Evolutionary conservation across 2,329 filamentous ascomycete genomes (phyloP).

Genomic region (Diaporthe sp.): DNA sequence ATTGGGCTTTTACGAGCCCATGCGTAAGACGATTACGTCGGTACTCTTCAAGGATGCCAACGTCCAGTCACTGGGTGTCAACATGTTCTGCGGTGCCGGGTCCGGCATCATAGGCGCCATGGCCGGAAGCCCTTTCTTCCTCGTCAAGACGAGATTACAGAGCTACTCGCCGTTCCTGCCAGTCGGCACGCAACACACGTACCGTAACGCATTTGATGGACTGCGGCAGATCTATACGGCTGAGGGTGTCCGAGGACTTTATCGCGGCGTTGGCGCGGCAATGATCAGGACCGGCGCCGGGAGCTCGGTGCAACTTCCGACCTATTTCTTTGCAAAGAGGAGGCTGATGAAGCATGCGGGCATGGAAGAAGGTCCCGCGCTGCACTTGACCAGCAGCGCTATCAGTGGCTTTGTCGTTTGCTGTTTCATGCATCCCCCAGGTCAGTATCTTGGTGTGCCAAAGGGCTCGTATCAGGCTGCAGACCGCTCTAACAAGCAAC

Average conservation of each 20-base stretch:
- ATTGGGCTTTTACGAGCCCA: constrained; percentile 96
- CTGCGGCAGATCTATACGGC: constrained; percentile 81
- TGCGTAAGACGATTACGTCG: constrained; percentile 79
- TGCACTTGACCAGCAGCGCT: constrained; percentile 91
- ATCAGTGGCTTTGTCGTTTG: constrained; percentile 96
- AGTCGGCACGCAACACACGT: constrained; percentile 96
- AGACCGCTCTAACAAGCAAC: constrained; percentile 32
- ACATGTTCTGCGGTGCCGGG: constrained; percentile 91
- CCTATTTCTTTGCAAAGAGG: constrained; percentile 98
- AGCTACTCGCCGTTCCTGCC: constrained; percentile 93
- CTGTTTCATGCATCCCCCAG: constrained; percentile 97
- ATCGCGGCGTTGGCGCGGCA: constrained; percentile 90
- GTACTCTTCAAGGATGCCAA: constrained; percentile 79
- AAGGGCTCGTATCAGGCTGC: not conserved
- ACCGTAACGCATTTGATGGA: constrained; percentile 88
- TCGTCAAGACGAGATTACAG: constrained; percentile 96
- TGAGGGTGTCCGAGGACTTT: constrained; percentile 87
- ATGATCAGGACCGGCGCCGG: constrained; percentile 98
- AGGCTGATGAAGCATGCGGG: constrained; percentile 84
- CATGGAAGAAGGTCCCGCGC: constrained; percentile 89
- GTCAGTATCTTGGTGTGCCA: constrained; percentile 59
- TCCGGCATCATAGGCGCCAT: constrained; percentile 93
- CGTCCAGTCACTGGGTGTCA: constrained; percentile 89
- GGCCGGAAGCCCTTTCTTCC: constrained; percentile 96
- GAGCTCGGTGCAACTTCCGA: constrained; percentile 95